These are phyloP conservation scores for Ceratocystis cacaofunesta DNA, from an alignment of 2,329 filamentous ascomycete species.

Conservation along the genomic window DNA sequence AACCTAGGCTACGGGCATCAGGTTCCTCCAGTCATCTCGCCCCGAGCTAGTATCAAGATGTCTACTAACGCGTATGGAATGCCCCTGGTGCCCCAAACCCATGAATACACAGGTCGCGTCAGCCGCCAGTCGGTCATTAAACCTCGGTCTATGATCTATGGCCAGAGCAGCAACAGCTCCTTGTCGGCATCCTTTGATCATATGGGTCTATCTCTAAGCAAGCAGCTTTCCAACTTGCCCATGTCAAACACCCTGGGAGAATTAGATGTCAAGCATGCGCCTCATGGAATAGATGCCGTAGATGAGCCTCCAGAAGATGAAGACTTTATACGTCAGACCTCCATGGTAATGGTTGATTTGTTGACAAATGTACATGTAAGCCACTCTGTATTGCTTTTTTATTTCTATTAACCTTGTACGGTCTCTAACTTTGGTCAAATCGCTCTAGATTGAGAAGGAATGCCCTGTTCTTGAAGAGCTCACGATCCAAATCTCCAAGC, in stretches of 20 bases:
- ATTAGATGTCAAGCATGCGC: background rate
- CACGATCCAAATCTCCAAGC: conserved; percentile 54
- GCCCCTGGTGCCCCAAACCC: background rate
- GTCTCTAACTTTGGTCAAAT: background rate
- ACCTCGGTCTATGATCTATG: background rate
- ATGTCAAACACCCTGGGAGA: background rate
- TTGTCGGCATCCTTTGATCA: background rate
- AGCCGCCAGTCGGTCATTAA: background rate
- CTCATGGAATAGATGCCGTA: background rate
- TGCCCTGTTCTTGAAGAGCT: conserved; percentile 60
- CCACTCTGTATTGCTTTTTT: conserved; percentile 20
- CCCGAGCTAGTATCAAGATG: background rate
- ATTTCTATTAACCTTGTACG: background rate
- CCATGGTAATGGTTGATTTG: conserved; percentile 7
- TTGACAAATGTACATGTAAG: conserved; percentile 12
- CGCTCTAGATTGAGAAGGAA: conserved; percentile 54
- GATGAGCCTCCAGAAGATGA: background rate
- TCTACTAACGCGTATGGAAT: conserved; percentile 8
- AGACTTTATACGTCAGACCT: conserved; percentile 3
- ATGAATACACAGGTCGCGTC: conserved; percentile 2
- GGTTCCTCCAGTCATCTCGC: background rate
- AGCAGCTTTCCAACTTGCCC: background rate
- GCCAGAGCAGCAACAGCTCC: background rate
- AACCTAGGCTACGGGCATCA: background rate
- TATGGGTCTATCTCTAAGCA: background rate